phyloP scores from a whole-genome alignment of 352 stramenopile genomes.

The Pythium folliculosum region DNA sequence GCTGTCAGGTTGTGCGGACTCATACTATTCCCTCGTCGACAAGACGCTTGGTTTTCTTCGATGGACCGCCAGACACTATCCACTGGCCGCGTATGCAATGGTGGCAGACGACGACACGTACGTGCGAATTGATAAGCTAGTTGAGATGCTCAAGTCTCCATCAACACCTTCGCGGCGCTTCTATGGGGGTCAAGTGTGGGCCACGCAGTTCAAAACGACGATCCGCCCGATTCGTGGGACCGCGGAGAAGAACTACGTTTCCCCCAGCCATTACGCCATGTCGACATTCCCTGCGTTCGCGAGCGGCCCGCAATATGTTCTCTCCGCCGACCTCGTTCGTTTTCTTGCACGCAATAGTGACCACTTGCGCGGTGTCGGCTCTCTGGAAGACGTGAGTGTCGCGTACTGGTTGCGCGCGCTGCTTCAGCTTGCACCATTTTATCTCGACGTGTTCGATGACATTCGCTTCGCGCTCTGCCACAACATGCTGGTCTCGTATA shows the following conservation, averaged over 20 bases:
- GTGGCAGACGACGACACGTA: constrained; percentile 57
- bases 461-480: constrained; percentile 34
- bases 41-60: constrained; percentile 48
- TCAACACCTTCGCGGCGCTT: constrained; percentile 6
- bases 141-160: background rate
- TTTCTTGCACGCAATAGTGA: constrained; percentile 32
- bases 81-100: constrained; percentile 23
- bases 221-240: background rate
- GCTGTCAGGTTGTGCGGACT: constrained; percentile 41
- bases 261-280: constrained; percentile 17
- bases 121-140: constrained; percentile 7
- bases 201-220: constrained; percentile 19
- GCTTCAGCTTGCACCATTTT: constrained; percentile 37
- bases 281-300: constrained; percentile 32
- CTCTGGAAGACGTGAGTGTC: constrained; percentile 57
- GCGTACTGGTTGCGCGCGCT: constrained; percentile 38
- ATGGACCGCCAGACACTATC: background rate
- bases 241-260: constrained; percentile 10
- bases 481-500: constrained; percentile 39
- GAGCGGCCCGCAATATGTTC: constrained; percentile 25
- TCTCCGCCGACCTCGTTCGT: background rate
- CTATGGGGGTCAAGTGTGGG: constrained; percentile 38
- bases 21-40: constrained; percentile 40
- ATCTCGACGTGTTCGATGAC: constrained; percentile 45
- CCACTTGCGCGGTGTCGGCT: background rate